These are phyloP conservation scores for Lentinus polychrous DNA, from an alignment of 1,284 basidiomycete species.

Conservation along the genomic window DNA sequence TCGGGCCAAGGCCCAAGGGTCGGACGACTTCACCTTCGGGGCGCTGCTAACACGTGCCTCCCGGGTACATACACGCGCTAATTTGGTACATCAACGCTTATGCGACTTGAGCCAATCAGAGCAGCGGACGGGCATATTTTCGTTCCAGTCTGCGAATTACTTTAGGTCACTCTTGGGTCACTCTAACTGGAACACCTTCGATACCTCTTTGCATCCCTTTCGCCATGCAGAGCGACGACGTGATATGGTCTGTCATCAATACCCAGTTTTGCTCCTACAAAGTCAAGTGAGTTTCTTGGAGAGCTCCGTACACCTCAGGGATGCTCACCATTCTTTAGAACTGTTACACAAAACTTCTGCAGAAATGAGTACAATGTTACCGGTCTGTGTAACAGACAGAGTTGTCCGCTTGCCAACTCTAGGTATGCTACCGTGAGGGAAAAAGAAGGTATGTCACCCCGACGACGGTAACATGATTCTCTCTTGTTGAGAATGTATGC, in stretches of 20 bases:
- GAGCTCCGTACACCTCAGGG: background rate
- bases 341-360: conserved; percentile 94
- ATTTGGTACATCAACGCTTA: background rate
- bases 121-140: conserved; percentile 3
- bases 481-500: background rate
- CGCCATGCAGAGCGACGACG: conserved; percentile 85
- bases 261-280: conserved; percentile 95
- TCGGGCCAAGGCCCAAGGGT: background rate
- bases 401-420: conserved; percentile 96
- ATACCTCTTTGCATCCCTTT: background rate
- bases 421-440: conserved; percentile 96
- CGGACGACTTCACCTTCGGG: background rate
- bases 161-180: too few species aligned
- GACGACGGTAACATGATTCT: background rate
- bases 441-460: conserved; percentile 68
- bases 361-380: conserved; percentile 98
- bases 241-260: conserved; percentile 94
- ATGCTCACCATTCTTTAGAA: conserved; percentile 40
- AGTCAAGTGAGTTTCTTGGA: conserved; percentile 75
- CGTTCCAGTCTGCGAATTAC: background rate
- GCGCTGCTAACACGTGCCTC: background rate
- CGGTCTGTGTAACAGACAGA: conserved; percentile 94
- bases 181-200: background rate
- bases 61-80: background rate
- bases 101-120: conserved; percentile 2